A percentile compares a stretch with the other conserved stretches of the same genome.
Evolutionary conservation across 352 stramenopile species (phyloP).

Genomic region (Phytopythium helicoides): DNA sequence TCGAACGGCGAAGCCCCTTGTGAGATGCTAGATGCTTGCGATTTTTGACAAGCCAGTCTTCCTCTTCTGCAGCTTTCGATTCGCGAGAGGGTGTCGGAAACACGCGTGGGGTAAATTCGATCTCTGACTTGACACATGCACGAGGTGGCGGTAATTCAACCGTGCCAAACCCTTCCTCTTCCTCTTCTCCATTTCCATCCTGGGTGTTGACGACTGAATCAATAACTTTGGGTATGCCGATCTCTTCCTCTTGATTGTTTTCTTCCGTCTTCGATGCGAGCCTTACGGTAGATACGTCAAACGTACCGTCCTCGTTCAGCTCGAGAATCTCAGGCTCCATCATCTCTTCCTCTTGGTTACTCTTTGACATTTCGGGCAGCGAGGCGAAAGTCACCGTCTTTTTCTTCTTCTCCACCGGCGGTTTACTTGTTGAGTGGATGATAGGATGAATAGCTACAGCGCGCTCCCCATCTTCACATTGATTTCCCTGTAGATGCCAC

Average conservation of each 20-base stretch:
- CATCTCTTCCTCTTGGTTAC: slow-evolving; percentile 5
- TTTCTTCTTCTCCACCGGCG: slow-evolving; percentile 12
- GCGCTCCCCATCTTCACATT: slow-evolving; percentile 1
- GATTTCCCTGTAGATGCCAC: slow-evolving; percentile 12
- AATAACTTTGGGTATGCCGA: no score
- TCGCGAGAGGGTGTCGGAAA: slow-evolving; percentile 79
- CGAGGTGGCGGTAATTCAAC: slow-evolving; percentile 43
- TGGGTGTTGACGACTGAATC: not conserved
- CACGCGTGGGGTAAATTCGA: slow-evolving; percentile 73
- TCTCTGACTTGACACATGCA: slow-evolving; percentile 38
- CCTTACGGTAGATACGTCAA: slow-evolving; percentile 32
- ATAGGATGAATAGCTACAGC: not conserved
- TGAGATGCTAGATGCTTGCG: slow-evolving; percentile 75
- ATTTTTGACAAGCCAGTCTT: slow-evolving; percentile 85
- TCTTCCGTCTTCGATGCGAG: slow-evolving; percentile 4
- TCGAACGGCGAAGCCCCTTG: slow-evolving; percentile 45
- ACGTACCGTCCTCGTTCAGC: slow-evolving; percentile 46
- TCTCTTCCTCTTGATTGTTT: slow-evolving; percentile 1
- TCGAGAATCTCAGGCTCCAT: slow-evolving; percentile 35
- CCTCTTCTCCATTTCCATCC: slow-evolving; percentile 11
- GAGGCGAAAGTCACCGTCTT: slow-evolving; percentile 46
- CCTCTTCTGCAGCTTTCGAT: slow-evolving; percentile 77
- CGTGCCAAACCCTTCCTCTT: slow-evolving; percentile 8
- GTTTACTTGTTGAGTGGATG: not conserved
- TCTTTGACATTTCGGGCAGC: slow-evolving; percentile 3